Conservation (phyloP, 768 basidiomycete genomes). For the Psilocybe tampanensis region DNA sequence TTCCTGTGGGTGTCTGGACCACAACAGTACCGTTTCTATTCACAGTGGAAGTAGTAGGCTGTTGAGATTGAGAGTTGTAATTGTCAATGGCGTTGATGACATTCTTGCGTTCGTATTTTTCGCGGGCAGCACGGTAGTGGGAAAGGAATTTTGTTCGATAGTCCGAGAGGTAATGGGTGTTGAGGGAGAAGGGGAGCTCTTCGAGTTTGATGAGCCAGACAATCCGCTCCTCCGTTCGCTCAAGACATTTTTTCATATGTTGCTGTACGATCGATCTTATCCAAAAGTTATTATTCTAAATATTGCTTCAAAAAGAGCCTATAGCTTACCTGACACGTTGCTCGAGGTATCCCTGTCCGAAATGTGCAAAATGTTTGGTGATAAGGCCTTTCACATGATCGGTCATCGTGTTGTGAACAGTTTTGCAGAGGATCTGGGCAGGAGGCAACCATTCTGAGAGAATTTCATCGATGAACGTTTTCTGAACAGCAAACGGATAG, state of each 20-base stretch:
- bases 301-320: no score
- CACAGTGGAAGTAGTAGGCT: neutral
- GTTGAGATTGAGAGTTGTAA: neutral
- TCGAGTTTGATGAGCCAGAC: conserved; percentile 56
- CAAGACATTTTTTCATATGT: conserved; percentile 48
- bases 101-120: conserved; percentile 29
- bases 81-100: conserved; percentile 28
- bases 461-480: conserved; percentile 47
- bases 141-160: conserved; percentile 44
- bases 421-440: conserved; percentile 45
- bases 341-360: conserved; percentile 55
- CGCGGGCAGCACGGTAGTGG: conserved; percentile 47
- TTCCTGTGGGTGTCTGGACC: conserved; percentile 18
- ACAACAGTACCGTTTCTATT: conserved; percentile 11
- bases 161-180: conserved; percentile 53
- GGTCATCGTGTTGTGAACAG: conserved; percentile 37
- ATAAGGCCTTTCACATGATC: conserved; percentile 46
- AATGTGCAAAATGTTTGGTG: conserved; percentile 47
- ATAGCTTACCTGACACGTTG: conserved; percentile 42
- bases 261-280: conserved; percentile 39
- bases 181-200: conserved; percentile 50
- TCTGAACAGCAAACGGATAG: conserved; percentile 65
- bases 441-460: conserved; percentile 54
- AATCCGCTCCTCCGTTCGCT: conserved; percentile 41
- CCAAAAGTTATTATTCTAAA: neutral